phyloP scores from a whole-genome alignment of 2,329 filamentous ascomycete species.

The Lasiodiplodia sp. region DNA sequence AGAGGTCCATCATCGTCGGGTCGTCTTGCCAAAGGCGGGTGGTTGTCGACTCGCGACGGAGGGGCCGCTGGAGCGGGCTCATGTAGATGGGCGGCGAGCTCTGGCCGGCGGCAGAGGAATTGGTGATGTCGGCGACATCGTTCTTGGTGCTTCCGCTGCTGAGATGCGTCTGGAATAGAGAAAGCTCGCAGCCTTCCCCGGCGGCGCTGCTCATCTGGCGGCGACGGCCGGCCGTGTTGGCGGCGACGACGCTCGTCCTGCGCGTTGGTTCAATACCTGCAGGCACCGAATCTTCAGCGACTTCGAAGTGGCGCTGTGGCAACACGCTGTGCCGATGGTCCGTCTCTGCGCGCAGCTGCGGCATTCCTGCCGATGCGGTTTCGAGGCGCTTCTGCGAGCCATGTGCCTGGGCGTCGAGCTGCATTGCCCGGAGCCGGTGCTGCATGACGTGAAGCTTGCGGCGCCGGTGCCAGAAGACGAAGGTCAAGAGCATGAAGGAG shows the following conservation, averaged over 20 bases:
- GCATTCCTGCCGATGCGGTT: neutral
- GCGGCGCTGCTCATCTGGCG: conserved; percentile 7
- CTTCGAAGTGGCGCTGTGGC: neutral
- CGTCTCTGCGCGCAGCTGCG: conserved; percentile 16
- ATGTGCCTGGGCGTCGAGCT: neutral
- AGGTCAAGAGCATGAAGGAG: neutral
- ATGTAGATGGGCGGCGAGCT: neutral
- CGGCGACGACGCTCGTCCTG: neutral
- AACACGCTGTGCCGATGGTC: conserved; percentile 15
- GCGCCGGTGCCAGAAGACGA: conserved; percentile 22
- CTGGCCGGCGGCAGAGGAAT: neutral
- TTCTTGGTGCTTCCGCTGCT: neutral
- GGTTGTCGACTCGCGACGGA: neutral
- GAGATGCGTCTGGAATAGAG: conserved; percentile 16
- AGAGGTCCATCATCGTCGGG: conserved; percentile 9
- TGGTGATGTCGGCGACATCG: neutral
- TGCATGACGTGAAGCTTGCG: conserved; percentile 10
- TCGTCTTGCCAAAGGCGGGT: conserved; percentile 4
- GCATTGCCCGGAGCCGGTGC: conserved; percentile 6
- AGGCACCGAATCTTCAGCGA: neutral
- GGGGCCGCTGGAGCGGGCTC: neutral
- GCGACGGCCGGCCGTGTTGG: neutral
- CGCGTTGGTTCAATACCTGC: neutral
- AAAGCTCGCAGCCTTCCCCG: conserved; percentile 20
- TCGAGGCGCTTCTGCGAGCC: conserved; percentile 16